A percentile compares a stretch with the other conserved stretches of the same genome.
phyloP scores from a whole-genome alignment of 129 eudicot genomes.

The Apium graveolens region DNA sequence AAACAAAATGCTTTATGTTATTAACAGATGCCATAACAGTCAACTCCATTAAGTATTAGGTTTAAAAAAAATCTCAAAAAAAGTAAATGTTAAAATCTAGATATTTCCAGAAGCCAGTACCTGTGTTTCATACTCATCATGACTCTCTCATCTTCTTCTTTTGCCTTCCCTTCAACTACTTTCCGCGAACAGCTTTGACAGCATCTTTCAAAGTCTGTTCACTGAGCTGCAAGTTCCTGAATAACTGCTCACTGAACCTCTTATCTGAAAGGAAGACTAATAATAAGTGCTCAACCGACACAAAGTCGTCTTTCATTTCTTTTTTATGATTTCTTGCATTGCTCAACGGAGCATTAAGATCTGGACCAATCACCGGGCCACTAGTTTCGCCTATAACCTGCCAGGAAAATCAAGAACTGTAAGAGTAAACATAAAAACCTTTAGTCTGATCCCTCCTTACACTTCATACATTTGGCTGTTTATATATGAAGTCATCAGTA shows the following conservation, averaged over 20 bases:
- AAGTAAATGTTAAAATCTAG: too few species aligned
- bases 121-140: too few species aligned
- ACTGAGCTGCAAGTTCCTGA: slow-evolving; percentile 50
- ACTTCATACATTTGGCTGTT: slow-evolving; percentile 68
- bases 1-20: too few species aligned
- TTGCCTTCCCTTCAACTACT: too few species aligned
- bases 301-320: slow-evolving; percentile 79
- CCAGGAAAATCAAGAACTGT: background rate
- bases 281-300: slow-evolving; percentile 86
- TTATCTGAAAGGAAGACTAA: slow-evolving; percentile 61
- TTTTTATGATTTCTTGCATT: slow-evolving; percentile 61
- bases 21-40: too few species aligned
- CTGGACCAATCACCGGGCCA: slow-evolving; percentile 63
- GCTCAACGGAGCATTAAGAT: slow-evolving; percentile 49
- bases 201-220: slow-evolving; percentile 84
- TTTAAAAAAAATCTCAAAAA: too few species aligned
- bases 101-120: too few species aligned
- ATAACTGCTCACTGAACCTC: slow-evolving; percentile 68
- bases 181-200: slow-evolving; percentile 86
- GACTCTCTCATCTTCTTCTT: too few species aligned
- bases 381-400: slow-evolving; percentile 80
- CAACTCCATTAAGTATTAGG: too few species aligned
- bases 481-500: slow-evolving; percentile 62
- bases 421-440: background rate
- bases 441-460: background rate